Conservation (phyloP, 352 stramenopile genomes). For the Globisporangium viniferum region DNA sequence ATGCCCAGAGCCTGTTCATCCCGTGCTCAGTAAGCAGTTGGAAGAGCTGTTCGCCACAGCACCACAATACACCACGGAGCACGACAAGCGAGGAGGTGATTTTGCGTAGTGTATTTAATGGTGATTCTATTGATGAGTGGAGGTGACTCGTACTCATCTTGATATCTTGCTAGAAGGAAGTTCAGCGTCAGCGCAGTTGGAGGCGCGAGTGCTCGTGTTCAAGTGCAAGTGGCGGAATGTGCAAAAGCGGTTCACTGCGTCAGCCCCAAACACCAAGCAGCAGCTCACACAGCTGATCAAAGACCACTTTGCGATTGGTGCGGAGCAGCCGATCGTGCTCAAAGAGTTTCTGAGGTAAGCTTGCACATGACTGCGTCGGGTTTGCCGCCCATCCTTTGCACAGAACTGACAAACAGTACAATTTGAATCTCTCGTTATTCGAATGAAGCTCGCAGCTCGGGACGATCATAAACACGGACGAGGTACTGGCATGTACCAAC, state of each 20-base stretch:
- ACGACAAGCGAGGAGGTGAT: background rate
- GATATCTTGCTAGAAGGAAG: constrained; percentile 13
- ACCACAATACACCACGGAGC: constrained; percentile 26
- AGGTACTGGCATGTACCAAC: background rate
- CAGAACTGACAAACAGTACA: background rate
- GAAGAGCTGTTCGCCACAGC: constrained; percentile 23
- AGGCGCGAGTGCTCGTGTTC: constrained; percentile 31
- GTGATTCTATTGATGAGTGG: background rate
- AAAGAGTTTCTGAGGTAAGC: constrained; percentile 39
- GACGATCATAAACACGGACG: constrained; percentile 11
- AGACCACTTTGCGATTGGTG: constrained; percentile 35
- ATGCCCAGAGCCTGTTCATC: constrained; percentile 17
- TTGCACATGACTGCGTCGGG: background rate
- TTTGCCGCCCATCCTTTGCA: background rate
- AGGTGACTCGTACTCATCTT: background rate
- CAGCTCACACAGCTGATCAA: constrained; percentile 36
- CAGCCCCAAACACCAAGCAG: constrained; percentile 21
- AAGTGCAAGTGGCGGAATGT: constrained; percentile 66
- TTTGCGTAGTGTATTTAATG: background rate
- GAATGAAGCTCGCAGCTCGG: constrained; percentile 10
- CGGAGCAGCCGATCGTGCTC: constrained; percentile 23
- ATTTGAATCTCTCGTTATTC: background rate
- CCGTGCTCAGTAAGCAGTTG: constrained; percentile 11
- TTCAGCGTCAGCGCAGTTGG: background rate
- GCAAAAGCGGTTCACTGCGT: constrained; percentile 41